Percentiles rank a stretch among this genome's conserved stretches.
These are phyloP conservation scores for Curvularia verruculosa DNA, from an alignment of 2,329 filamentous ascomycete species.

Conservation along the genomic window DNA sequence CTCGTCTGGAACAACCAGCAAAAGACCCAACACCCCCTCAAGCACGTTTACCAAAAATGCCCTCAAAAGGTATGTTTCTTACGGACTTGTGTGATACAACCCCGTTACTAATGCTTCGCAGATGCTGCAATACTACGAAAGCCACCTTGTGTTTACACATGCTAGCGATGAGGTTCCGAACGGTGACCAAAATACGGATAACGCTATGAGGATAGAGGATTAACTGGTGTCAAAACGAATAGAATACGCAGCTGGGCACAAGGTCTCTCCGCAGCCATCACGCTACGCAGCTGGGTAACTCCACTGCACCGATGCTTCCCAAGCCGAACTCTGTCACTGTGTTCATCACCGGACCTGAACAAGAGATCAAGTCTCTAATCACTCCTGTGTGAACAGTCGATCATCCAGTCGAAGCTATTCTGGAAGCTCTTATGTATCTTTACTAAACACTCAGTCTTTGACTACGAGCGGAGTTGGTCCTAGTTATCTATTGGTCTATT, in stretches of 20 bases:
- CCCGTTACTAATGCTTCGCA: constrained; percentile 14
- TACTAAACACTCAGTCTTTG: background rate
- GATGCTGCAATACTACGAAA: constrained; percentile 59
- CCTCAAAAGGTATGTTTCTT: constrained; percentile 67
- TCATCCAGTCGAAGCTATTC: background rate
- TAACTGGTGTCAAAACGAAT: constrained; percentile 11
- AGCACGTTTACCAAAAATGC: constrained; percentile 73
- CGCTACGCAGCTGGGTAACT: background rate
- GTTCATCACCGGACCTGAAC: background rate
- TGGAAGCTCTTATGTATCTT: background rate
- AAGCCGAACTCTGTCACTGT: background rate
- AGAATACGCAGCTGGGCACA: constrained; percentile 6
- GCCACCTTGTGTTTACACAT: constrained; percentile 50
- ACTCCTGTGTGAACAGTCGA: background rate
- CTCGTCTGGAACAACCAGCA: constrained; percentile 75
- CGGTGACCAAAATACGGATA: constrained; percentile 21
- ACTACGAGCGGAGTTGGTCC: background rate
- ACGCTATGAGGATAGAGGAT: constrained; percentile 8
- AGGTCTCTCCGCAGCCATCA: background rate
- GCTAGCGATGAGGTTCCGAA: constrained; percentile 16
- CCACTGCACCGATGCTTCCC: background rate
- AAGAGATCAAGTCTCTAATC: background rate
- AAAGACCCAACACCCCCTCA: constrained; percentile 75
- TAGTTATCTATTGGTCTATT: background rate
- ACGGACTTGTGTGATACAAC: too few species aligned